Percentiles rank a stretch among this genome's conserved stretches.
These are phyloP conservation scores for Parathielavia appendiculata DNA, from an alignment of 495 filamentous ascomycete genomes.

Conservation along the genomic window DNA sequence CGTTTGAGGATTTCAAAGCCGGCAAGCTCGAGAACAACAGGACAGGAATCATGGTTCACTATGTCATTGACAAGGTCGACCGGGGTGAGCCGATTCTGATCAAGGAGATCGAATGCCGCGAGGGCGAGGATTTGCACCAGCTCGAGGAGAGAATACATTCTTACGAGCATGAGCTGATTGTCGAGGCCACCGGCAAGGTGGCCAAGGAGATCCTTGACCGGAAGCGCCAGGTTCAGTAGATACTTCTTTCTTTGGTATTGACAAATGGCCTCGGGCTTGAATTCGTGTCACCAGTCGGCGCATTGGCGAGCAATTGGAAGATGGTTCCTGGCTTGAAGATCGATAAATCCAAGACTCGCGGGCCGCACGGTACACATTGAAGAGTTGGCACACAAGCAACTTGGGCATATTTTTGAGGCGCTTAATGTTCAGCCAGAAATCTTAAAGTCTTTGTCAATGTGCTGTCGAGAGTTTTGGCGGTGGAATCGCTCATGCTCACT, in stretches of 20 bases:
- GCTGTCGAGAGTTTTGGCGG: no score
- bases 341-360: no score
- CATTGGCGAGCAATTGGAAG: no score
- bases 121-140: constrained; percentile 59
- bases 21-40: constrained; percentile 60
- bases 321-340: no score
- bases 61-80: constrained; percentile 81
- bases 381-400: no score
- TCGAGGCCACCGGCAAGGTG: constrained; percentile 58
- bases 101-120: constrained; percentile 62
- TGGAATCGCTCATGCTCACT: no score
- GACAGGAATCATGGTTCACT: constrained; percentile 92
- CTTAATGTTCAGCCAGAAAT: no score
- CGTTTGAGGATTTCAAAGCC: constrained; percentile 66
- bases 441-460: no score
- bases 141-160: constrained; percentile 67
- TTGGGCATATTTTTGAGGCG: no score
- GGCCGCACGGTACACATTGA: no score
- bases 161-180: constrained; percentile 64
- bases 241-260: not conserved
- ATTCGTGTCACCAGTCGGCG: no score
- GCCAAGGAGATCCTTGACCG: constrained; percentile 38
- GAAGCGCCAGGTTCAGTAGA: constrained; percentile 25
- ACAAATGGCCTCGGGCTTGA: no score
- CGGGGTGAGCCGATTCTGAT: constrained; percentile 70